Conservation (phyloP, 139 green algal genomes). For the Chlorella sp. region DNA sequence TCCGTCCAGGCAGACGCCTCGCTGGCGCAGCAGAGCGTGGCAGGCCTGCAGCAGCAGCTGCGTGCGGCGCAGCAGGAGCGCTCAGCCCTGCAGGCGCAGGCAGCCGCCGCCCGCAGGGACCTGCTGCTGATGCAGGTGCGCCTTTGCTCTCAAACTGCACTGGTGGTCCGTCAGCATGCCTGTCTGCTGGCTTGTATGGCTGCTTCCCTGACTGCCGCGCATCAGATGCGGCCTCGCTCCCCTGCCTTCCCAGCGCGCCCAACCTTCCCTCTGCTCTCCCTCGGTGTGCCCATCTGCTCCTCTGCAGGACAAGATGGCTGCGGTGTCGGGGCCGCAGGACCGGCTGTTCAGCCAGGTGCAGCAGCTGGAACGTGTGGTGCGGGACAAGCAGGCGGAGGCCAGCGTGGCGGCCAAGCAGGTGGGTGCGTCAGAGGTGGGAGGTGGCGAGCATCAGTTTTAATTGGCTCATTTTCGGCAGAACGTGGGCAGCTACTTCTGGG, state of each 20-base stretch:
- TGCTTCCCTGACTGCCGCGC: not conserved
- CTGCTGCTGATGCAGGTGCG: conserved; percentile 1
- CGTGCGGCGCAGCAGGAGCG: not conserved
- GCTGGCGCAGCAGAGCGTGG: not conserved
- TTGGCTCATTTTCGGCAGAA: too few species aligned
- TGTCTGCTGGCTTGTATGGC: not conserved
- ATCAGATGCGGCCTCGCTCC: not conserved
- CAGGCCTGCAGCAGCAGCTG: not conserved
- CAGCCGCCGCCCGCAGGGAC: not conserved
- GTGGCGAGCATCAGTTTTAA: not conserved
- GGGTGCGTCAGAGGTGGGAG: not conserved
- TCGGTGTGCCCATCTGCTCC: too few species aligned
- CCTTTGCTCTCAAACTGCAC: not conserved
- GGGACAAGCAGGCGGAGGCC: conserved; percentile 13
- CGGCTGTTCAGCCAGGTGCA: not conserved
- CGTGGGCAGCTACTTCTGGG: too few species aligned
- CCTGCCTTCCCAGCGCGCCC: too few species aligned
- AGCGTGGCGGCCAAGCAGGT: not conserved
- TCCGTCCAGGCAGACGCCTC: not conserved
- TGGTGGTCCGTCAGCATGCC: not conserved
- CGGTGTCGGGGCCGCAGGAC: not conserved
- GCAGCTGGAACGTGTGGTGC: not conserved
- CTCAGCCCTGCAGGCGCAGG: not conserved
- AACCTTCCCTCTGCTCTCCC: too few species aligned
- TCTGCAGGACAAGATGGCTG: not conserved